Evolutionary conservation across 2,329 filamentous ascomycete species (phyloP).

Genomic region (Cladosporium halotolerans): DNA sequence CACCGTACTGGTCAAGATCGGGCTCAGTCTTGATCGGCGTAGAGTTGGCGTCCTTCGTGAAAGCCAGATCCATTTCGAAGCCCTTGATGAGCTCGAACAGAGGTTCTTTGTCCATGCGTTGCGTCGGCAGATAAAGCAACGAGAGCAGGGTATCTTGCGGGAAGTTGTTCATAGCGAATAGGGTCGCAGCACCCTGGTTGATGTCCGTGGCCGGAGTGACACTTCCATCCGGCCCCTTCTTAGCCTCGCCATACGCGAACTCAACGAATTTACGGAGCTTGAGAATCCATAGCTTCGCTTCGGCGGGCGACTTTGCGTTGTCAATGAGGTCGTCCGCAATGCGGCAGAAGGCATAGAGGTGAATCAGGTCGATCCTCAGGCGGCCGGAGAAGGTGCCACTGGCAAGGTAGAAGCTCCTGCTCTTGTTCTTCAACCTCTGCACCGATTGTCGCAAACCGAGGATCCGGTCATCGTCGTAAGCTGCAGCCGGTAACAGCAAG

Average conservation of each 20-base stretch:
- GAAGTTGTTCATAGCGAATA: conserved; percentile 46
- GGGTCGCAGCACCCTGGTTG: conserved; percentile 26
- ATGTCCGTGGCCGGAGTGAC: conserved; percentile 24
- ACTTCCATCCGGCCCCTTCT: conserved; percentile 22
- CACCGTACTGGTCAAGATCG: conserved; percentile 58
- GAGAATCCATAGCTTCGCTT: conserved; percentile 53
- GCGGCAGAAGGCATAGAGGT: conserved; percentile 68
- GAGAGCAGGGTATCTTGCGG: conserved; percentile 48
- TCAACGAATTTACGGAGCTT: conserved; percentile 55
- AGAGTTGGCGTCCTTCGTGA: conserved; percentile 30
- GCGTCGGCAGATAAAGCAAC: conserved; percentile 53
- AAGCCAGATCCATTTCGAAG: conserved; percentile 62
- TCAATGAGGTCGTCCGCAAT: conserved; percentile 69
- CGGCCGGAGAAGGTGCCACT: conserved; percentile 63
- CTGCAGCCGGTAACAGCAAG: conserved; percentile 41
- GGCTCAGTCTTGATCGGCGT: conserved; percentile 52
- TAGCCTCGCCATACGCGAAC: conserved; percentile 40
- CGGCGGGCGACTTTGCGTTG: conserved; percentile 47
- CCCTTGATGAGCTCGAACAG: conserved; percentile 60
- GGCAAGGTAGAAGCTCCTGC: conserved; percentile 67
- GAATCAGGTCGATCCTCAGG: conserved; percentile 60
- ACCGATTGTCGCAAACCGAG: conserved; percentile 55
- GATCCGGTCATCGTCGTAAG: conserved; percentile 55
- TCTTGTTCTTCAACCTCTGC: conserved; percentile 54
- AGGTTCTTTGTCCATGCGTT: conserved; percentile 52